Evolutionary conservation across 495 filamentous ascomycete species (phyloP), one percentile per base, ranked within the genome.

Genomic region (Amphirosellinia nigrospora): DNA sequence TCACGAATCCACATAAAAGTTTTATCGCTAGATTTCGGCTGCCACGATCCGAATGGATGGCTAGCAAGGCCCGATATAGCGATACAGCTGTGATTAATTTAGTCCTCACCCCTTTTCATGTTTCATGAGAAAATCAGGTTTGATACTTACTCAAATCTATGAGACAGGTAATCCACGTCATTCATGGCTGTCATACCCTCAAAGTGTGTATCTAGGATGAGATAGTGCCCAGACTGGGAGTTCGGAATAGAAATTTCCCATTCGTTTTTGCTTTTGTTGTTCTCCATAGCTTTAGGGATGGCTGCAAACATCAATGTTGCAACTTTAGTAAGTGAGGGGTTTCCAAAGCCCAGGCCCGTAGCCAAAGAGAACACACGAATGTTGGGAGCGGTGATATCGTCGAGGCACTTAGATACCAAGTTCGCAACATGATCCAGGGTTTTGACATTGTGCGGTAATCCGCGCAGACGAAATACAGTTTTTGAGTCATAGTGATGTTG

Each of bases 1-100:
- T 73, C 71, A 8, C 71, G 71, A 26, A 73, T 66, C 71, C 71
- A 73, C 71, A 73, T 73, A 38, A 67, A 73, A 2, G 41, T 61
- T 45, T 73, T 73, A 58, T 70, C 60, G 3, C n/a, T 41, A n/a
- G 34, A 55, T n/a, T 64, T 61, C 26, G 67, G 67, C 63, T 73
- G 71, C 71, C 71, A 73, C 5, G 71, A 73, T 2, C 67, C 71
- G n/a, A 73, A 68, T 19, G 71, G 67, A 36, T 73, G 71, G 23
- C 71, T 73, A n/a, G 60, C 45, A 52, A 72, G 66, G 0, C 71
- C 71, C 7, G 71, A 72, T 3, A 72, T 70, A 21, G 60, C 66
- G 21, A 72, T 69, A 56, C 66, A 72, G 21, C 63, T 71, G n/a
- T 36, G 16, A 43, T 11, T 28, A 34, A 16, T 41, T 60, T 10